Base-by-base conservation (phyloP, 306 rosid genomes). In the Vigna trinervia region DNA sequence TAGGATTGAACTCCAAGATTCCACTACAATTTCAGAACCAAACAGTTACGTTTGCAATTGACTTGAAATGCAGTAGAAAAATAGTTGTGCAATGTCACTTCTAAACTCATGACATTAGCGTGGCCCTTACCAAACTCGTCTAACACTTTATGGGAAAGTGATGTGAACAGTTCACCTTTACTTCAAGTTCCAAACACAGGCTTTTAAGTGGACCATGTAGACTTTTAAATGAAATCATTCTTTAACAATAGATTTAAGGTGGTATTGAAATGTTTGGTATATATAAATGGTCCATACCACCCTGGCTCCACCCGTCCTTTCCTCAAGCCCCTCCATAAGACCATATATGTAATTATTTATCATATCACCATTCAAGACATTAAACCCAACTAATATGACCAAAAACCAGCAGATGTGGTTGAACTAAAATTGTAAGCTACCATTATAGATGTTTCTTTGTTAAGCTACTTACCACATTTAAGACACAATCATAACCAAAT, bases 401-500 rank as follows among this genome's bases (percentile, higher is more conserved):
- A 13, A 28, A 15, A 46, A 14, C 28, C 28, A 26, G 28, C 32
- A 74, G 57, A 28, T 20, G 4, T 62, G n/a, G 46, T 30, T 60
- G n/a, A 74, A 60, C 58, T 45, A 38, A 74, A 34, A 74, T n/a
- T 30, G 4, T 3, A 60, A 60, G 56, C 12, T 72, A 43, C 15
- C 46, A 46, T 23, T n/a, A 59, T 22, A 47, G 68, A 46, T 54
- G 66, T 8, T 72, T 41, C 47, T 56, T 12, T 53, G 38, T 22
- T 54, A 38, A 53, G 64, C 43, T 39, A 60, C 26, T 56, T 20
- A n/a, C 53, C 41, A 57, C 41, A 39, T 26, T 61, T 54, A 22
- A 19, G 72, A 17, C 12, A 66, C 28, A 12, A n/a, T 67, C 57
- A 67, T 39, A 34, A 34, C 9, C 45, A 58, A 81, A 69, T 39